phyloP scores from a whole-genome alignment of 352 stramenopile genomes.

The Phytophthora podocarpi region DNA sequence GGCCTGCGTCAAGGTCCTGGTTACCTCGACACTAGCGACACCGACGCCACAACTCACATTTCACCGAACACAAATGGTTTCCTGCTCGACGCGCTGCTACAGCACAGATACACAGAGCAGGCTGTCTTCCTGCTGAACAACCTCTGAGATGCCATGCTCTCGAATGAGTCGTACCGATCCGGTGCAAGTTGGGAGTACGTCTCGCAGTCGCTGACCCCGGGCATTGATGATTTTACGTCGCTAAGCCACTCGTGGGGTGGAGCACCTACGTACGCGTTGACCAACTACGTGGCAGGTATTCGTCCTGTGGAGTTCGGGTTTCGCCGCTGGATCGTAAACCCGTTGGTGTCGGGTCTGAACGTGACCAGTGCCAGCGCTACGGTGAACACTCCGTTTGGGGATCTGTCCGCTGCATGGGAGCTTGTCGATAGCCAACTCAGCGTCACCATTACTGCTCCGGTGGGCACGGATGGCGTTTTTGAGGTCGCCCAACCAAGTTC shows the following conservation, averaged over 20 bases:
- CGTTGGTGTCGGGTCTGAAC: constrained; percentile 28
- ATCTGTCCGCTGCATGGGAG: constrained; percentile 6
- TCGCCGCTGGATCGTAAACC: constrained; percentile 37
- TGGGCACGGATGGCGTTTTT: constrained; percentile 20
- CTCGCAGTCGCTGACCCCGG: constrained; percentile 20
- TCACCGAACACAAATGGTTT: constrained; percentile 44
- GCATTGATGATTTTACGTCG: constrained; percentile 29
- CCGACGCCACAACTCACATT: constrained; percentile 22
- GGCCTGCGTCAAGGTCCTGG: constrained; percentile 32
- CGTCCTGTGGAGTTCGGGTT: constrained; percentile 33
- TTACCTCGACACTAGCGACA: constrained; percentile 33
- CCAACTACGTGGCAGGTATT: constrained; percentile 36
- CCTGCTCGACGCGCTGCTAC: constrained; percentile 29
- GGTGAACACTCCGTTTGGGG: constrained; percentile 31
- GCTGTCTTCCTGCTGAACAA: no score
- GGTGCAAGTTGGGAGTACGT: constrained; percentile 38
- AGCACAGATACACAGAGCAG: constrained; percentile 20
- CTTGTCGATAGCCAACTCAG: constrained; percentile 5
- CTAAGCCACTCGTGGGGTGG: constrained; percentile 35
- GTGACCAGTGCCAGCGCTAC: constrained; percentile 29
- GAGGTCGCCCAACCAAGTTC: constrained; percentile 21
- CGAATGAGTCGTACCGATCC: no score
- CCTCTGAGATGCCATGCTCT: no score
- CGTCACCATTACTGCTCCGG: constrained; percentile 20
- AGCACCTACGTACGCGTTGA: constrained; percentile 34